Percentiles rank a stretch among this genome's conserved stretches.
These are phyloP conservation scores for Gyromitra esculenta DNA, from an alignment of 2,329 filamentous ascomycete species.

Conservation along the genomic window DNA sequence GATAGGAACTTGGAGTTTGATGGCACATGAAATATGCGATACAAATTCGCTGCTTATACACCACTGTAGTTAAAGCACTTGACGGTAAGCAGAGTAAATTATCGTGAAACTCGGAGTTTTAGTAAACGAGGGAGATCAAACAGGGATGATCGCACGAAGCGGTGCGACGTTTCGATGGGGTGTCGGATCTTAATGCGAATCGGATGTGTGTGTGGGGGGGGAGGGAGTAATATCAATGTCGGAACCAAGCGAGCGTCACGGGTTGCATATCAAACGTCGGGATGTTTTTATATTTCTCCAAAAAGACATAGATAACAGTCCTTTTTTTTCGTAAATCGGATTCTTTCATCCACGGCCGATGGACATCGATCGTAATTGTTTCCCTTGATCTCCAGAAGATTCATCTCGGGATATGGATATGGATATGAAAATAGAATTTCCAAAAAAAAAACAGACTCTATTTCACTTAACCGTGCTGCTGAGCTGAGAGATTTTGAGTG, in stretches of 20 bases:
- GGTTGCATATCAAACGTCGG: slow-evolving; percentile 21
- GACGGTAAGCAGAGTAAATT: slow-evolving; percentile 20
- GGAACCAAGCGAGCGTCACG: slow-evolving; percentile 22
- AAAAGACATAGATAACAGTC: slow-evolving; percentile 12
- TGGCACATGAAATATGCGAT: slow-evolving; percentile 9
- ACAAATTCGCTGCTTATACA: neutral
- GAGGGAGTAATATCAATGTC: slow-evolving; percentile 5
- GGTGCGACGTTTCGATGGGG: slow-evolving; percentile 29
- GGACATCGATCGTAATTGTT: slow-evolving; percentile 1
- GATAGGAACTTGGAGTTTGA: neutral
- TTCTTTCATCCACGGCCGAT: neutral
- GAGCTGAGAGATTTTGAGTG: slow-evolving; percentile 34
- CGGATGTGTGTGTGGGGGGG: neutral
- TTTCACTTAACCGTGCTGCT: slow-evolving; percentile 14
- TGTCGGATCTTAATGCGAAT: slow-evolving; percentile 33
- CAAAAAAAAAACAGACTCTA: neutral
- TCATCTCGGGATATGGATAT: neutral
- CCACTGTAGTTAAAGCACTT: slow-evolving; percentile 11
- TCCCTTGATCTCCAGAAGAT: neutral
- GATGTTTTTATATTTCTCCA: neutral
- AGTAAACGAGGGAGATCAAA: slow-evolving; percentile 25
- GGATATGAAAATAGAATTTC: neutral
- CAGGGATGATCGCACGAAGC: slow-evolving; percentile 15
- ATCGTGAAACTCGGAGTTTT: slow-evolving; percentile 24
- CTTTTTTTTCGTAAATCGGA: neutral